Evolutionary conservation across 2,329 filamentous ascomycete species (phyloP).

Genomic region (Escovopsis sp.): DNA sequence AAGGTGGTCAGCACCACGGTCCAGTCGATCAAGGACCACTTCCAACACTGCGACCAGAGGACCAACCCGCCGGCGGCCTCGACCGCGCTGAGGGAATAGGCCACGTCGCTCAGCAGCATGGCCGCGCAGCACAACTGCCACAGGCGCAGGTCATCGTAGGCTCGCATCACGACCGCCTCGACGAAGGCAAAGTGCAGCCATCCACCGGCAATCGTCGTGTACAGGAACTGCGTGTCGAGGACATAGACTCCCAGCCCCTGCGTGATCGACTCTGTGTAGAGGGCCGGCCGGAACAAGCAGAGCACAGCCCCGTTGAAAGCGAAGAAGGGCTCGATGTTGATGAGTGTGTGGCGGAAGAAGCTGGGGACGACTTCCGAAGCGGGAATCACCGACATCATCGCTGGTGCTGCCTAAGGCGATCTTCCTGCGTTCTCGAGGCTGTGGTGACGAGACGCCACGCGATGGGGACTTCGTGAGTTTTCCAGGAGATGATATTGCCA

Average conservation of each 20-base stretch:
- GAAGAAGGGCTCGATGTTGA: constrained; percentile 20
- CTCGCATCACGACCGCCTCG: constrained; percentile 19
- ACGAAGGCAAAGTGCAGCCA: constrained; percentile 22
- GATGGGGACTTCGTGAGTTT: too few species aligned
- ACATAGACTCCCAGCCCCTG: constrained; percentile 9
- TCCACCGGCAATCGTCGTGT: constrained; percentile 5
- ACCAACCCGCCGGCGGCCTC: constrained; percentile 21
- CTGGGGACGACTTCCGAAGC: constrained; percentile 10
- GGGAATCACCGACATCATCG: too few species aligned
- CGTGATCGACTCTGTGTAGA: constrained; percentile 16
- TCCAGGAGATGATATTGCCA: too few species aligned
- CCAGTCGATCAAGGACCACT: constrained; percentile 16
- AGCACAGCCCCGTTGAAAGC: constrained; percentile 17
- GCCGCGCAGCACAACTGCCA: constrained; percentile 20
- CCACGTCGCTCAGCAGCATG: constrained; percentile 21
- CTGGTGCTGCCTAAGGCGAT: too few species aligned
- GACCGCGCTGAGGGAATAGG: constrained; percentile 14
- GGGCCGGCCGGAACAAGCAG: constrained; percentile 12
- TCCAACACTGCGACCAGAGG: constrained; percentile 8
- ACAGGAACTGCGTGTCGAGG: constrained; percentile 10
- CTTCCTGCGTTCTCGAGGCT: too few species aligned
- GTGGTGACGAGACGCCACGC: too few species aligned
- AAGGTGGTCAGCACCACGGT: constrained; percentile 12
- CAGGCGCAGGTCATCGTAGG: constrained; percentile 16
- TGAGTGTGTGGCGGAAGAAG: constrained; percentile 17